phyloP scores from a whole-genome alignment of 106 monocot species.

The Dioscorea dumetorum region DNA sequence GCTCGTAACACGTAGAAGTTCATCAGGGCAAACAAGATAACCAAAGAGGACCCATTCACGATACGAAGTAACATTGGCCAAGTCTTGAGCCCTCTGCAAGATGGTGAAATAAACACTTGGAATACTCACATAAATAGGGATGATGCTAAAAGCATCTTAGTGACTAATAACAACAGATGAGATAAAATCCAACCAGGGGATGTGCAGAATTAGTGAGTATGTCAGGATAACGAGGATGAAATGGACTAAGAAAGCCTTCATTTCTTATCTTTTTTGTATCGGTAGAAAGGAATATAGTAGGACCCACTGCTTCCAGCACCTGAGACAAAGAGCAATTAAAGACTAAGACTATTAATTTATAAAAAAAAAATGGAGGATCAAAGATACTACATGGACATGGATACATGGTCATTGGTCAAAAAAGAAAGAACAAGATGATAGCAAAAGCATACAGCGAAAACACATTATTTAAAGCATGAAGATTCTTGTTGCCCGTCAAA shows the following conservation, averaged over 20 bases:
- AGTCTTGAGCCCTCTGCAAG: slow-evolving; percentile 91
- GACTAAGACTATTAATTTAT: not conserved
- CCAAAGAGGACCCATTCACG: slow-evolving; percentile 96
- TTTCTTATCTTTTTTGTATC: slow-evolving; percentile 96
- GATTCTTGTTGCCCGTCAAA: no score
- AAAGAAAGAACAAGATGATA: no score
- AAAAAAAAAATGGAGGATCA: no score
- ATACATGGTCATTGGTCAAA: no score
- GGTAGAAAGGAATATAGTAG: slow-evolving; percentile 89
- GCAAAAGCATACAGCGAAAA: no score
- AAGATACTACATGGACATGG: no score
- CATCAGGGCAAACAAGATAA: slow-evolving; percentile 97
- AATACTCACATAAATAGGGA: no score
- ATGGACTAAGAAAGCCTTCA: slow-evolving; percentile 97
- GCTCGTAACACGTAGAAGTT: slow-evolving; percentile 95
- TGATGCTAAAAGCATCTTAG: not conserved
- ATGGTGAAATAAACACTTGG: no score
- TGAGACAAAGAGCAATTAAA: slow-evolving; percentile 15
- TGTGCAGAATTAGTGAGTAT: slow-evolving; percentile 99
- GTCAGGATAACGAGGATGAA: slow-evolving; percentile 98
- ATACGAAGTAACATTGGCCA: slow-evolving; percentile 95
- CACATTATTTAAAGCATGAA: no score
- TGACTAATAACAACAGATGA: not conserved
- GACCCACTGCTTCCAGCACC: slow-evolving; percentile 97
- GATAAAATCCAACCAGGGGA: slow-evolving; percentile 57